A percentile compares a stretch with the other conserved stretches of the same genome.
phyloP scores from a whole-genome alignment of 129 eudicot genomes.

The Silybum marianum region DNA sequence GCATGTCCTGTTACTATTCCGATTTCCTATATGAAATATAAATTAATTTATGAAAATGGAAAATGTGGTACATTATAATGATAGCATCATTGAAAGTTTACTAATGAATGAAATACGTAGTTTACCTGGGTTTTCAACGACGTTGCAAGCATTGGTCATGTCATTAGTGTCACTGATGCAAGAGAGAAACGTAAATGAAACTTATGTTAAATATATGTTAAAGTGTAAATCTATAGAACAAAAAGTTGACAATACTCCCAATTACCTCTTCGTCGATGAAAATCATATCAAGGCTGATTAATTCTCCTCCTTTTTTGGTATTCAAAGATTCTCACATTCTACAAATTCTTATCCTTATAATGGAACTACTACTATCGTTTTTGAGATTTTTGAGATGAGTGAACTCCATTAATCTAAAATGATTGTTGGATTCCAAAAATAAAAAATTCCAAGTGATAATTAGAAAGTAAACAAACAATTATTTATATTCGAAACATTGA shows the following conservation, averaged over 20 bases:
- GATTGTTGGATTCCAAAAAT: not conserved
- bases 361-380: not conserved
- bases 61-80: not conserved
- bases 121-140: not conserved
- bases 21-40: not conserved
- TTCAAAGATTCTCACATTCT: not conserved
- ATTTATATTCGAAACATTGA: not conserved
- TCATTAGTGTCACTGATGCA: not conserved
- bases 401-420: not conserved
- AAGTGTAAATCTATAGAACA: not conserved
- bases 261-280: too few species aligned
- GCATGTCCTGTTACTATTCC: not conserved
- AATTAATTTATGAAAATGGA: too few species aligned
- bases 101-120: not conserved
- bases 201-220: not conserved
- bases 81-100: not conserved
- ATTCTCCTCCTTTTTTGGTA: not conserved
- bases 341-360: not conserved
- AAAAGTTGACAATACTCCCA: not conserved
- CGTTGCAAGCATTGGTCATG: not conserved
- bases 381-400: not conserved
- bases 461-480: not conserved
- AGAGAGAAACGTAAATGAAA: not conserved
- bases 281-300: too few species aligned
- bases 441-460: not conserved